These are phyloP conservation scores for Rhododendron simsii DNA, from an alignment of 148 eudicot species.

Conservation along the genomic window DNA sequence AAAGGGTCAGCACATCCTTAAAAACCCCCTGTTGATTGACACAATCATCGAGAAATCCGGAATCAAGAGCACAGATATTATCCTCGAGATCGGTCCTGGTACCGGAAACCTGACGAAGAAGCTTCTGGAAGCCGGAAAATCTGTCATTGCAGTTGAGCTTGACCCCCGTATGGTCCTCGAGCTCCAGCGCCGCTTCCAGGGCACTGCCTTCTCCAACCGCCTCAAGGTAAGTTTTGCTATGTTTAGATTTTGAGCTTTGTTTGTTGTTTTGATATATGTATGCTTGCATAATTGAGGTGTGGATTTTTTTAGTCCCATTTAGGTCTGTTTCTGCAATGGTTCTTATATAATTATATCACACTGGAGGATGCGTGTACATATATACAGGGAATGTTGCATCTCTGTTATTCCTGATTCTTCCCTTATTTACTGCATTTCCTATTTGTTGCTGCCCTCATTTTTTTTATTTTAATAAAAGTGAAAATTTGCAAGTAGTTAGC, in stretches of 20 bases:
- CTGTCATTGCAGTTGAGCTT: conserved; percentile 79
- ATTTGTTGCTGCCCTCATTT: background rate
- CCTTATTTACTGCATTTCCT: background rate
- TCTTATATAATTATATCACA: background rate
- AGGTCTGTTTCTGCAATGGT: background rate
- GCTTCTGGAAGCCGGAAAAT: conserved; percentile 80
- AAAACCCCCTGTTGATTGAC: conserved; percentile 71
- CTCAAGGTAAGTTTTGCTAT: conserved; percentile 34
- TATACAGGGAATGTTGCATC: background rate
- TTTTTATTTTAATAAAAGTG: background rate
- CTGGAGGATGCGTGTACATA: background rate
- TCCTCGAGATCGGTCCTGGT: conserved; percentile 94
- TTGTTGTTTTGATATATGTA: background rate
- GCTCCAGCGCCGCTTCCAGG: conserved; percentile 75
- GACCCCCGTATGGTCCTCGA: conserved; percentile 90
- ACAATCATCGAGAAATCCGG: conserved; percentile 75
- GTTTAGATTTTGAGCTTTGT: background rate
- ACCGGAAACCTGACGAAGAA: conserved; percentile 92
- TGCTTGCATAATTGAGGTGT: background rate
- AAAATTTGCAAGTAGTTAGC: background rate
- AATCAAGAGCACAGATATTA: conserved; percentile 59
- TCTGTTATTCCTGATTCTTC: background rate
- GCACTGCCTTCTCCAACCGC: conserved; percentile 47
- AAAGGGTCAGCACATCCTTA: conserved; percentile 80
- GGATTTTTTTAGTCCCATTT: background rate